These are phyloP conservation scores for Clavaria fumosa DNA, from an alignment of 768 basidiomycete genomes.

Conservation along the genomic window DNA sequence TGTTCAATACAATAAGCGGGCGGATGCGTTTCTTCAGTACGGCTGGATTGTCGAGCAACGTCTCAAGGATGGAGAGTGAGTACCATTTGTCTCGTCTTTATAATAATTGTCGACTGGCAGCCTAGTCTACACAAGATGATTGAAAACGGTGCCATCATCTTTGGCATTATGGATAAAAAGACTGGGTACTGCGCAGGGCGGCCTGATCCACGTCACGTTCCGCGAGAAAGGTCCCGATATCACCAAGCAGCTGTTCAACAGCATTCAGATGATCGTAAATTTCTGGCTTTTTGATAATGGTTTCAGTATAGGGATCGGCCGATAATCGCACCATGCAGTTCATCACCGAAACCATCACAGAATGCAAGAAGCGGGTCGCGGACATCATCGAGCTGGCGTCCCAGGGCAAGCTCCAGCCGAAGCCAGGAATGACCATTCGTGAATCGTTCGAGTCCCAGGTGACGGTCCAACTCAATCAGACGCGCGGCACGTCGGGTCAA, in stretches of 20 bases:
- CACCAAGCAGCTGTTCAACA: constrained; percentile 80
- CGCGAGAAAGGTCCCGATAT: constrained; percentile 94
- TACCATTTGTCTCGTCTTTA: constrained; percentile 34
- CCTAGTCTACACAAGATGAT: constrained; percentile 95
- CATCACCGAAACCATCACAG: constrained; percentile 71
- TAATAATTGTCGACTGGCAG: constrained; percentile 98
- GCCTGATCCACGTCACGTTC: constrained; percentile 92
- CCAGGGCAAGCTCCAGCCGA: constrained; percentile 74
- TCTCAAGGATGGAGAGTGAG: constrained; percentile 95
- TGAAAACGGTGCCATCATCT: constrained; percentile 92
- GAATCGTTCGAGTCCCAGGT: constrained; percentile 95
- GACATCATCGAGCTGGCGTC: constrained; percentile 70
- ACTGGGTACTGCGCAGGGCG: constrained; percentile 92
- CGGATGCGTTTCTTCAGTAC: constrained; percentile 89
- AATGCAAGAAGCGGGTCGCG: constrained; percentile 68
- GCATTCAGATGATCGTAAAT: constrained; percentile 90
- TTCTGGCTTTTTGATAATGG: constrained; percentile 99
- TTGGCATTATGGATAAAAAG: constrained; percentile 95
- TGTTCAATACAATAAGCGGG: constrained; percentile 88
- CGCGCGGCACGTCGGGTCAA: constrained; percentile 91
- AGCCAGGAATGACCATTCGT: constrained; percentile 97
- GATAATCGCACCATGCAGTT: constrained; percentile 75
- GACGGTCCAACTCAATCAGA: constrained; percentile 81
- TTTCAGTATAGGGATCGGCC: constrained; percentile 97
- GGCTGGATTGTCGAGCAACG: constrained; percentile 99